Evolutionary conservation across 441 rosid species (phyloP), one percentile per base, ranked within the genome.

Genomic region (Biscutella laevigata): DNA sequence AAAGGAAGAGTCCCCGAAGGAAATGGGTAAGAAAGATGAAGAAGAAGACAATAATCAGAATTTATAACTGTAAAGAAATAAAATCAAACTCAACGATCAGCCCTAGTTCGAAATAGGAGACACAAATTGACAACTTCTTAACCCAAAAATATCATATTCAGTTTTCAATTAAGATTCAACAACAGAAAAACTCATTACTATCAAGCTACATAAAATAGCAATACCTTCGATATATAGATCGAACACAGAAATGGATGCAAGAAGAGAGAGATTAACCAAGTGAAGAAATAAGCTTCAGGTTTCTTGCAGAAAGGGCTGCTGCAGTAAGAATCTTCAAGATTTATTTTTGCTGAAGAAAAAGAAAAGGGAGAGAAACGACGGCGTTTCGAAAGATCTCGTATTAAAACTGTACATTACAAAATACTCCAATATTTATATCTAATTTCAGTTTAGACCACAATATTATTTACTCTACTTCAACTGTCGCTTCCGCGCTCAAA

Each of bases 281-380:
- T 35, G 7, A 10, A 13, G 41, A 54, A 11, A 19, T 28, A 29
- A 55, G 43, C 68, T 56, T 7, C 5, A 32, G 62, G 19, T 64
- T 64, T 55, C 68, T 64, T 64, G 68, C 14, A 22, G 37, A 38
- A 24, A 21, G 29, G 40, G 54, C 21, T 21, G 53, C 35, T 43
- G 17, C 52, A 45, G 11, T 11, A 3, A 46, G 30, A 27, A 2
- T 22, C 20, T 28, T 17, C 8, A 3, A 5, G n/a, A n/a, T n/a
- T n/a, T n/a, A n/a, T n/a, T n/a, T n/a, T n/a, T n/a, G n/a, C n/a
- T n/a, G n/a, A 8, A 0, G 11, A 11, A 4, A 20, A 30, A 11
- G 5, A 2, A n/a, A 11, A 22, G n/a, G 2, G n/a, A 4, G 7
- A 4, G 12, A 48, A 39, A 49, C 65, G 65, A 11, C 57, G n/a